These are phyloP conservation scores for Aquilaria agallochum DNA, from an alignment of 441 rosid genomes.

Conservation along the genomic window DNA sequence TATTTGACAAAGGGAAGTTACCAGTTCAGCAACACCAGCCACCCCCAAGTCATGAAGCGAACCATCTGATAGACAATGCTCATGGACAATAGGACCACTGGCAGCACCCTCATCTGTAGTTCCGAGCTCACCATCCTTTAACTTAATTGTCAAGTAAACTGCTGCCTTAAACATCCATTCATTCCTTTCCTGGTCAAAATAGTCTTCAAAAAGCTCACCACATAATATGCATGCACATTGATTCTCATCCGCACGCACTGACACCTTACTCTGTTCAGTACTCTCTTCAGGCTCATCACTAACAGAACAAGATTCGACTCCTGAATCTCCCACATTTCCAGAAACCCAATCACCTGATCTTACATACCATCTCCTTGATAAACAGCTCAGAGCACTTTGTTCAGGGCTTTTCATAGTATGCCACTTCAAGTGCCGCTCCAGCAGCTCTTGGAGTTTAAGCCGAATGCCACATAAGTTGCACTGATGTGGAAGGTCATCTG, in stretches of 20 bases:
- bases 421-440: constrained; percentile 77
- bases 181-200: constrained; percentile 45
- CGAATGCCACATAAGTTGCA: constrained; percentile 80
- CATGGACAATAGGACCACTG: constrained; percentile 69
- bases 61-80: constrained; percentile 48
- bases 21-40: constrained; percentile 49
- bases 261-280: constrained; percentile 34
- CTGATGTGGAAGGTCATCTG: constrained; percentile 57
- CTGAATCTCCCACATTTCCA: constrained; percentile 38
- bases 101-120: constrained; percentile 24
- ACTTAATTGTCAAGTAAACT: constrained; percentile 38
- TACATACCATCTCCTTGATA: constrained; percentile 67
- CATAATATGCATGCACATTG: constrained; percentile 88
- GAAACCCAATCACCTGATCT: constrained; percentile 63
- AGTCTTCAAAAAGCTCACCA: constrained; percentile 89
- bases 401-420: constrained; percentile 51
- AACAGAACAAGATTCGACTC: constrained; percentile 29
- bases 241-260: constrained; percentile 78
- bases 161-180: constrained; percentile 91
- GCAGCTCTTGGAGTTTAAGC: constrained; percentile 60
- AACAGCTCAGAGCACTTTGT: constrained; percentile 23
- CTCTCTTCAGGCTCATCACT: constrained; percentile 29
- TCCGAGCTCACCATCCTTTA: constrained; percentile 16
- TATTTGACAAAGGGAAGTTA: constrained; percentile 14
- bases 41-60: constrained; percentile 53